phyloP scores from a whole-genome alignment of 495 filamentous ascomycete species.

The Penicillium coprophilum region DNA sequence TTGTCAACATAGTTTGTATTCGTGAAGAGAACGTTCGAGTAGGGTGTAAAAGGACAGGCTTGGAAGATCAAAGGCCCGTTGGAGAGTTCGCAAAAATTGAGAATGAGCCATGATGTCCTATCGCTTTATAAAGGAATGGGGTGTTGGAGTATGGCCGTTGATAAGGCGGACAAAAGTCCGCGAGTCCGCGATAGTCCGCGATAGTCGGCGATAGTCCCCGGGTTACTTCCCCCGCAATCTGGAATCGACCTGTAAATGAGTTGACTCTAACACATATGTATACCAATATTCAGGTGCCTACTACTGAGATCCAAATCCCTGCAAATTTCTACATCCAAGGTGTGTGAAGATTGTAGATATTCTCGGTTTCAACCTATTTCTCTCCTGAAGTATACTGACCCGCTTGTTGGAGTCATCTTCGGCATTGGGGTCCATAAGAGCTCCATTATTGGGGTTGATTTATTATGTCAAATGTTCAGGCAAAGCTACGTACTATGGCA shows the following conservation, averaged over 20 bases:
- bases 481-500: background rate
- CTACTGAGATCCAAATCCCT: too few species aligned
- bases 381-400: background rate
- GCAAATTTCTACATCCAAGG: too few species aligned
- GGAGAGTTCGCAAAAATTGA: background rate
- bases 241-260: background rate
- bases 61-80: background rate
- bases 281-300: too few species aligned
- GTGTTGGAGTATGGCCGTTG: background rate
- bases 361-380: too few species aligned
- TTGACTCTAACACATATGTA: too few species aligned
- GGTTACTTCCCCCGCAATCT: slow-evolving; percentile 6
- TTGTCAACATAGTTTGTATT: slow-evolving; percentile 39
- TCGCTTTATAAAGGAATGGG: background rate
- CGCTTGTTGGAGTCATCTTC: background rate
- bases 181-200: slow-evolving; percentile 1
- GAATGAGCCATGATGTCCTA: background rate
- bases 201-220: slow-evolving; percentile 1
- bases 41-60: background rate
- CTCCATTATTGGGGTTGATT: background rate
- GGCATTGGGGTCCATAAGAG: background rate
- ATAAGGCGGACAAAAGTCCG: slow-evolving; percentile 13
- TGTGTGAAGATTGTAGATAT: too few species aligned
- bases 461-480: background rate
- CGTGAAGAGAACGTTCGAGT: slow-evolving; percentile 24